Evolutionary conservation across 129 eudicot genomes (phyloP).

Genomic region (Ambrosia trifida): DNA sequence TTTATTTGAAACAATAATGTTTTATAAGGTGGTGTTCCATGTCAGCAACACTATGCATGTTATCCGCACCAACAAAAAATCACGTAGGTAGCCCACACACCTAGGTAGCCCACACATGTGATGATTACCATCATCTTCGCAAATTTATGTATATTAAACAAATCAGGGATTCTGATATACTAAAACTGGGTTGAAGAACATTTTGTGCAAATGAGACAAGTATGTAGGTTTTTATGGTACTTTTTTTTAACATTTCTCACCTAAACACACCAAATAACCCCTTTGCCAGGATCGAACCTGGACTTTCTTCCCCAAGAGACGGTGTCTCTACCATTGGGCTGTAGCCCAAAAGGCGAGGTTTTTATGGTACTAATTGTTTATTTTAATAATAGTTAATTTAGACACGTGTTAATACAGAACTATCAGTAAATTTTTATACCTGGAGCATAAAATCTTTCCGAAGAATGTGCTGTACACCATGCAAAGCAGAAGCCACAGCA

Average conservation of each 20-base stretch:
- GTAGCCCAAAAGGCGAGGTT: not conserved
- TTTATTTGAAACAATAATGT: not conserved
- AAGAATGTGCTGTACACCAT: slow-evolving; percentile 74
- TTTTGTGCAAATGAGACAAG: not conserved
- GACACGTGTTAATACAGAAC: not conserved
- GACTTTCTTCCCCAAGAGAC: too few species aligned
- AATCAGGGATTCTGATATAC: not conserved
- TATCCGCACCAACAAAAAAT: not conserved
- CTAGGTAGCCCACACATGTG: not conserved
- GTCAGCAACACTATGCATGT: not conserved
- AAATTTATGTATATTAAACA: not conserved
- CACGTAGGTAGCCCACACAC: not conserved
- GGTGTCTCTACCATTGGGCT: too few species aligned
- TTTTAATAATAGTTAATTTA: not conserved
- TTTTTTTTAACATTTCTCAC: too few species aligned
- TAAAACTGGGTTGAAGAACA: not conserved
- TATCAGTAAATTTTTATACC: slow-evolving; percentile 34
- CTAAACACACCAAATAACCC: too few species aligned
- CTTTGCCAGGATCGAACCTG: too few species aligned
- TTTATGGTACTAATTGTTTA: not conserved
- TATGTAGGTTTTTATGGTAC: not conserved
- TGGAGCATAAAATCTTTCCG: slow-evolving; percentile 80
- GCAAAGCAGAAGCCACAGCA: slow-evolving; percentile 87
- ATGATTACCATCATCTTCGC: not conserved
- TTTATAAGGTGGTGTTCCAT: not conserved